Conservation (phyloP, 2,329 filamentous ascomycete genomes). For the Fusarium dimerum region DNA sequence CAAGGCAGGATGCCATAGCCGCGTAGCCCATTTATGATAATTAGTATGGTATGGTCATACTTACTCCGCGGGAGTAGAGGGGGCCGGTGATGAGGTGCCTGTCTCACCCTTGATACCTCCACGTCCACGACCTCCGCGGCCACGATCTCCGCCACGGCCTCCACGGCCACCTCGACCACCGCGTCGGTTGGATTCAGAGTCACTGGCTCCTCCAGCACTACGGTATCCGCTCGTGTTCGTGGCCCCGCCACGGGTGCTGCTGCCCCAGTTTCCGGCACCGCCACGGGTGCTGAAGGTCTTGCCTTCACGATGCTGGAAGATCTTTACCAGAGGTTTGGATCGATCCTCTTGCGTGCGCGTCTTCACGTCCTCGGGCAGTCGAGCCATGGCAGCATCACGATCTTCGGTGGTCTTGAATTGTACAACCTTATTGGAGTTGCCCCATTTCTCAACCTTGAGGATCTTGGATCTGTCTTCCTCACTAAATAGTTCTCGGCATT, state of each 20-base stretch:
- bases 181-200: slow-evolving; percentile 60
- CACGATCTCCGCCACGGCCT: slow-evolving; percentile 58
- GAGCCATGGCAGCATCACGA: slow-evolving; percentile 75
- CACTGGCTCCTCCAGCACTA: slow-evolving; percentile 77
- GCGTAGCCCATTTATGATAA: slow-evolving; percentile 16
- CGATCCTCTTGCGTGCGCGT: slow-evolving; percentile 70
- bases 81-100: slow-evolving; percentile 54
- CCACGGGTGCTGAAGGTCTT: slow-evolving; percentile 60
- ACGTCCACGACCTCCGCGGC: slow-evolving; percentile 56
- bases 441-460: slow-evolving; percentile 74
- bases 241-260: slow-evolving; percentile 62
- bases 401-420: slow-evolving; percentile 81
- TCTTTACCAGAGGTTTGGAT: slow-evolving; percentile 78
- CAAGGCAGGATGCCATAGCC: slow-evolving; percentile 14
- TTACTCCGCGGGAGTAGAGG: slow-evolving; percentile 49
- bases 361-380: slow-evolving; percentile 75
- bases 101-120: slow-evolving; percentile 62
- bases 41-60: slow-evolving; percentile 11
- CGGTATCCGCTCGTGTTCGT: slow-evolving; percentile 73
- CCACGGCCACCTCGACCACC: slow-evolving; percentile 56
- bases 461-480: slow-evolving; percentile 85
- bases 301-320: slow-evolving; percentile 71
- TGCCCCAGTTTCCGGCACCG: slow-evolving; percentile 68
- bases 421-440: slow-evolving; percentile 78
- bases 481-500: slow-evolving; percentile 77